A percentile compares a stretch with the other conserved stretches of the same genome.
phyloP scores from a whole-genome alignment of 2,329 filamentous ascomycete species.

The Magnaporthales sp. region DNA sequence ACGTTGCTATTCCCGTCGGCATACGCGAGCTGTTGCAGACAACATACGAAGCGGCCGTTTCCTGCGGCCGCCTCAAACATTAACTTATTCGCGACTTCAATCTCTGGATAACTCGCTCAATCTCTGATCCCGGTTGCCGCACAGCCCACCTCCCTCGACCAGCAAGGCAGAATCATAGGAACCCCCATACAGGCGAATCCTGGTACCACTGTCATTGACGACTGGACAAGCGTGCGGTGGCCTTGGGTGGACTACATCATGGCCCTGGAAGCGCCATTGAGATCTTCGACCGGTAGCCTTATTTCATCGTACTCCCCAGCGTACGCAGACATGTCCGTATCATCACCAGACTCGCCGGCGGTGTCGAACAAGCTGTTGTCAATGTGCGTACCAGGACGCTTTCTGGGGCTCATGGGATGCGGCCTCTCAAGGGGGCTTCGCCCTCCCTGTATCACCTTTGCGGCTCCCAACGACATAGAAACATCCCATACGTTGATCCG shows the following conservation, averaged over 20 bases:
- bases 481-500: neutral
- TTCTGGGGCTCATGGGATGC: neutral
- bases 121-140: neutral
- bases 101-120: neutral
- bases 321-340: conserved; percentile 45
- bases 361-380: conserved; percentile 35
- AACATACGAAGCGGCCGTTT: neutral
- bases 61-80: neutral
- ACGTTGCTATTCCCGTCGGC: neutral
- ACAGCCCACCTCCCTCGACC: neutral
- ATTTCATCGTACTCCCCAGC: conserved; percentile 41
- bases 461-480: neutral
- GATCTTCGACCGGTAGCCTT: conserved; percentile 51
- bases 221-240: neutral
- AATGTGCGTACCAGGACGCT: conserved; percentile 32
- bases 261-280: conserved; percentile 54
- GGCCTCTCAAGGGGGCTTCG: neutral
- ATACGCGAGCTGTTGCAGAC: neutral
- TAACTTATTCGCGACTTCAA: neutral
- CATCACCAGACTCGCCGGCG: conserved; percentile 42
- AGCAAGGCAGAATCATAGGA: neutral
- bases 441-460: neutral
- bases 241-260: conserved; percentile 25
- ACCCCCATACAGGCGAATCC: neutral
- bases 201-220: neutral